Percentiles rank a stretch among this genome's conserved stretches.
phyloP scores from a whole-genome alignment of 2,329 filamentous ascomycete species.

The Chaetomium strumarium region DNA sequence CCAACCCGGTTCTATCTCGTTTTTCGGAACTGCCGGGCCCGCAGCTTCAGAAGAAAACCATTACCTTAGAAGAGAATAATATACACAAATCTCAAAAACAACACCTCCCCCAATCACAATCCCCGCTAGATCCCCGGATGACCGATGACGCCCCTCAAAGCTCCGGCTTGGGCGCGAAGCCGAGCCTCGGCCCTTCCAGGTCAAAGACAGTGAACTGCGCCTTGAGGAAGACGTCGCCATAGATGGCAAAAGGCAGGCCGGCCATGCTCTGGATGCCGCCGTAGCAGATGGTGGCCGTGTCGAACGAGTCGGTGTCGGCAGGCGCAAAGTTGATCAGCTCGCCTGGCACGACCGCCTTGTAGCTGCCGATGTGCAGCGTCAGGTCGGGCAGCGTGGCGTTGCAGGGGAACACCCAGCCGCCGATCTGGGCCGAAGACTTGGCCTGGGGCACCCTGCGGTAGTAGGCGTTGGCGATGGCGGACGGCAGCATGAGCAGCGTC shows the following conservation, averaged over 20 bases:
- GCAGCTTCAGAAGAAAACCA: neutral
- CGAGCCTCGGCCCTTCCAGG: constrained; percentile 38
- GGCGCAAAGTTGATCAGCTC: constrained; percentile 41
- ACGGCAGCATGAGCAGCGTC: constrained; percentile 53
- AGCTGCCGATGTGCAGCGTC: constrained; percentile 41
- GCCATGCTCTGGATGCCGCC: constrained; percentile 58
- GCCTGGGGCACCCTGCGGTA: constrained; percentile 50
- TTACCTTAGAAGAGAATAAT: neutral
- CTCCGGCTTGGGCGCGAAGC: constrained; percentile 37
- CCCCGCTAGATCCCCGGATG: neutral
- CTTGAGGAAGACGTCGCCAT: constrained; percentile 67
- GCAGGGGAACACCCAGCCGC: constrained; percentile 40
- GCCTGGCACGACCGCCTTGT: constrained; percentile 42
- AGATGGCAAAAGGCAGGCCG: constrained; percentile 57
- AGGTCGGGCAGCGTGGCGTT: constrained; percentile 26
- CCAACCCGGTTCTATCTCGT: neutral
- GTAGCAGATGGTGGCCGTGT: constrained; percentile 51
- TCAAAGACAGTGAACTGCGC: constrained; percentile 62
- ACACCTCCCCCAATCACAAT: neutral
- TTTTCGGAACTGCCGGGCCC: neutral
- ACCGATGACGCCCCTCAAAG: neutral
- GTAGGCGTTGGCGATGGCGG: constrained; percentile 47
- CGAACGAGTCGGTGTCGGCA: constrained; percentile 44
- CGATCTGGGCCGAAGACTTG: constrained; percentile 36
- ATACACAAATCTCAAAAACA: neutral